Percentiles rank a stretch among this genome's conserved stretches.
phyloP scores from a whole-genome alignment of 192 early-diverging fungal genomes.

The Haplosporangium gracile region DNA sequence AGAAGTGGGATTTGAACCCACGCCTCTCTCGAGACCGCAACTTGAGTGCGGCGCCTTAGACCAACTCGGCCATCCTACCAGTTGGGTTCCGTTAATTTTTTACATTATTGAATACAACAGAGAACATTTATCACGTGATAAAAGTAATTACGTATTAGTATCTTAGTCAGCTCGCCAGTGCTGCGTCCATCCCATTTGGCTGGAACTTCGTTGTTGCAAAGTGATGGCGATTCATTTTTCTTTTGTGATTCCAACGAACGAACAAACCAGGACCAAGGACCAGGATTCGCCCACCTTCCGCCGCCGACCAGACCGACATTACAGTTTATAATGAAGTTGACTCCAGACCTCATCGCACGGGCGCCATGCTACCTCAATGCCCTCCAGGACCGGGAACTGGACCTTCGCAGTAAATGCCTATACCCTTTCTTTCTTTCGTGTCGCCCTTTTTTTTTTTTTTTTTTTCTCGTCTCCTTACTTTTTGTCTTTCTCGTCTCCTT shows the following conservation, averaged over 20 bases:
- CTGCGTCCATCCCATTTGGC: neutral
- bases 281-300: neutral
- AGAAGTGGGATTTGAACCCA: constrained; percentile 79
- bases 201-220: too few relatives aligned
- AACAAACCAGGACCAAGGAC: constrained; percentile 2
- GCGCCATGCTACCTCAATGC: constrained; percentile 86
- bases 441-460: neutral
- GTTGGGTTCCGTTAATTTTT: neutral
- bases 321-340: constrained; percentile 74
- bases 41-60: constrained; percentile 87
- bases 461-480: too few relatives aligned
- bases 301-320: neutral
- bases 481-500: neutral
- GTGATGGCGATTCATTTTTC: neutral
- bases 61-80: constrained; percentile 75
- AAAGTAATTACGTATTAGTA: neutral
- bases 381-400: constrained; percentile 90
- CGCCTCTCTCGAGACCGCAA: constrained; percentile 86
- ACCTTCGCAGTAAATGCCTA: constrained; percentile 79
- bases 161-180: neutral
- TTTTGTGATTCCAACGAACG: neutral
- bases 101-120: neutral
- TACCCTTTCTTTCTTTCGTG: neutral
- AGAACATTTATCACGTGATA: neutral
- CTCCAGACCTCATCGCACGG: constrained; percentile 76